A percentile compares a stretch with the other conserved stretches of the same genome.
phyloP scores from a whole-genome alignment of 2,329 filamentous ascomycete species.

The Neofusicoccum umdonicola region DNA sequence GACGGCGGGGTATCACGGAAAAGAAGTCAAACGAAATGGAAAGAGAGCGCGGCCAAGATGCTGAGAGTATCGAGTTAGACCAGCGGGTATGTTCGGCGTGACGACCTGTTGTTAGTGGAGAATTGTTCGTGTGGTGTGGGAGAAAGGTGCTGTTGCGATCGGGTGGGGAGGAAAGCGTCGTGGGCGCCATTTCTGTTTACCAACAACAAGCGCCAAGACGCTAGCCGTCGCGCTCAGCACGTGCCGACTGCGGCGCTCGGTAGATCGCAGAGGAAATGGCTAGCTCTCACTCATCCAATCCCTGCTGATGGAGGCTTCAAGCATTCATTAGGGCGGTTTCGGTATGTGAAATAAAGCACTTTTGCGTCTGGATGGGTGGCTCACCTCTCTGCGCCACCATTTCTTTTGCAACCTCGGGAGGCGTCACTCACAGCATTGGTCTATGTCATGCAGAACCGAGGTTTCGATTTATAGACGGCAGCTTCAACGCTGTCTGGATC shows the following conservation, averaged over 20 bases:
- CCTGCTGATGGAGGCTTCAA: too few species aligned
- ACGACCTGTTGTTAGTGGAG: slow-evolving; percentile 6
- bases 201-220: slow-evolving; percentile 3
- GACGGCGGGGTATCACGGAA: slow-evolving; percentile 14
- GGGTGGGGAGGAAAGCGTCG: background rate
- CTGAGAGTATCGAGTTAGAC: background rate
- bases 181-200: background rate
- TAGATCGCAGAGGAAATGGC: too few species aligned
- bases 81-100: background rate
- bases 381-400: too few species aligned
- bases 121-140: background rate
- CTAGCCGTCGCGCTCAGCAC: background rate
- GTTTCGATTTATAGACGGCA: background rate
- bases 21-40: background rate
- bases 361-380: too few species aligned
- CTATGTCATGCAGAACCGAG: background rate
- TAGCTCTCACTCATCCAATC: too few species aligned
- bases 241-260: background rate
- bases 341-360: too few species aligned
- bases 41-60: background rate
- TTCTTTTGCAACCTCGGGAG: too few species aligned
- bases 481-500: background rate
- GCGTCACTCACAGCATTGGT: background rate
- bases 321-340: too few species aligned
- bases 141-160: background rate